Evolutionary conservation across 352 stramenopile species (phyloP), one percentile per base, ranked within the genome.

Genomic region (Phytophthora macrochlamydospora): DNA sequence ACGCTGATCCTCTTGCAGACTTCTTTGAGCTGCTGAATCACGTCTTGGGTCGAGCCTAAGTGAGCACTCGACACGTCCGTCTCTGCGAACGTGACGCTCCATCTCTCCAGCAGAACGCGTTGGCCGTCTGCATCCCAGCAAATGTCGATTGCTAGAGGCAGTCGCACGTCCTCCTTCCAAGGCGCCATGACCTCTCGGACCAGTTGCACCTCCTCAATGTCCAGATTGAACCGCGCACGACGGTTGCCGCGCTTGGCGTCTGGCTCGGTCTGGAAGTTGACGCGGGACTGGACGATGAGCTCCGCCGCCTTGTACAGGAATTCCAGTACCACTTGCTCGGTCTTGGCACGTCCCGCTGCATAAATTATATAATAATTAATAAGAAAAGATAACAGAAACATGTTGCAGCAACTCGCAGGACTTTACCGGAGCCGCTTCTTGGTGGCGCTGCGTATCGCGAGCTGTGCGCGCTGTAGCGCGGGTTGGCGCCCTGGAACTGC

Each of bases 241-340:
- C 88, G 86, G 43, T 65, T 78, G 59, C 71, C 72, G 28, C 68
- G 75, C 18, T 71, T 75, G 11, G 73, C 37, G 18, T 83, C 79
- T 0, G 80, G 58, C 32, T 91, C 81, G 18, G 77, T 59, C 56
- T 85, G 76, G 33, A 93, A 76, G 56, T 89, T 82, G 28, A 93
- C 85, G 59, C 88, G 85, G 59, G 83, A 92, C 70, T 93, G 86
- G 29, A 94, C 62, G 38, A 96, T 85, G 43, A 96, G 79, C 61
- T 96, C 88, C 1, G 88, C 80, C 2, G 79, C 78, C 65, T 96
- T 96, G 70, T 90, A 92, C 2, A 94, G 68, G 55, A 92, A 92
- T 53, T 96, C 88, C 7, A 94, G 71, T 62, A 96, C 85, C 38
- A 94, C 86, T 53, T 93, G 86, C 61, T 96, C 88, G 2, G 86